A percentile compares a stretch with the other conserved stretches of the same genome.
phyloP scores from a whole-genome alignment of 2,329 filamentous ascomycete genomes.

The Fusarium anthophilum region DNA sequence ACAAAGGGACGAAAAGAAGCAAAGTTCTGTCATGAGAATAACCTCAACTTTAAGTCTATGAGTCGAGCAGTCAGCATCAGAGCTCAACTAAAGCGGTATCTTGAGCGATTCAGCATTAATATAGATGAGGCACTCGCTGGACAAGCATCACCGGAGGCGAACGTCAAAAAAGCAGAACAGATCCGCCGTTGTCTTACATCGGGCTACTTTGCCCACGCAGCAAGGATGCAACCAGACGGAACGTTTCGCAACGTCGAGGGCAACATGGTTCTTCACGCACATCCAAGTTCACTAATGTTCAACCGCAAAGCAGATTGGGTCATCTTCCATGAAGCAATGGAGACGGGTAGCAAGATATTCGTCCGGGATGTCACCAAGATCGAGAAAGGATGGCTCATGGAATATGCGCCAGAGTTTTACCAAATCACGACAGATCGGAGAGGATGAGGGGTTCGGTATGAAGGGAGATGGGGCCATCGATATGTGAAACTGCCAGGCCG shows the following conservation, averaged over 20 bases:
- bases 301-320: constrained; percentile 98
- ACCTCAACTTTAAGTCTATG: constrained; percentile 87
- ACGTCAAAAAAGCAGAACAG: constrained; percentile 66
- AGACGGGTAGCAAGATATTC: constrained; percentile 87
- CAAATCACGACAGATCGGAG: constrained; percentile 57
- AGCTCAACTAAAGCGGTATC: constrained; percentile 83
- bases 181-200: constrained; percentile 87
- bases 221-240: constrained; percentile 92
- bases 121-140: constrained; percentile 69
- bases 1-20: constrained; percentile 83
- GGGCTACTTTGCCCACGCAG: constrained; percentile 93
- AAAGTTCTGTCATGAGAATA: constrained; percentile 87
- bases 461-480: constrained; percentile 7
- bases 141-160: constrained; percentile 45
- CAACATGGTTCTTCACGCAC: constrained; percentile 80
- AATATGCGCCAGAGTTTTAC: constrained; percentile 89
- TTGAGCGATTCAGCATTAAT: constrained; percentile 83
- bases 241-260: constrained; percentile 88
- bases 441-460: constrained; percentile 23
- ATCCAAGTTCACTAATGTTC: constrained; percentile 94
- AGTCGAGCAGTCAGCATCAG: constrained; percentile 85
- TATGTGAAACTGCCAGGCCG: constrained; percentile 35
- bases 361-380: constrained; percentile 94
- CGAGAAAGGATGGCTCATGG: constrained; percentile 89
- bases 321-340: constrained; percentile 91